These are phyloP conservation scores for Penicillium crustosum DNA, from an alignment of 2,329 filamentous ascomycete species.

Conservation along the genomic window DNA sequence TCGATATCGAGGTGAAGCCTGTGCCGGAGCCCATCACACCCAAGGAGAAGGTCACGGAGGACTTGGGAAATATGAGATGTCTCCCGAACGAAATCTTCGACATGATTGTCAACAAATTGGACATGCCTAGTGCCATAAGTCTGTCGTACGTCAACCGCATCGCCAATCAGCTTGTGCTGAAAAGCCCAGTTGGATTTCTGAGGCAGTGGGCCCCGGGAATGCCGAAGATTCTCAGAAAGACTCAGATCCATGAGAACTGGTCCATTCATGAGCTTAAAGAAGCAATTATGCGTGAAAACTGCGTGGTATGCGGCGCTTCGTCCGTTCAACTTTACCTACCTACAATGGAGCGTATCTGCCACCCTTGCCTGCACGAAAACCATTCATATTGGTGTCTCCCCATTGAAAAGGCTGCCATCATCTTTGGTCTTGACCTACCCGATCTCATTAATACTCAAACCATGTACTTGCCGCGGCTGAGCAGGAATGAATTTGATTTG, in stretches of 20 bases:
- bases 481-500: not conserved
- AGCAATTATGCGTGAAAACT: not conserved
- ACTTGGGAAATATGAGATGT: not conserved
- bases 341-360: not conserved
- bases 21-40: not conserved
- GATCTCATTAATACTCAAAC: not conserved
- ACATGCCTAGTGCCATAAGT: not conserved
- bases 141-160: not conserved
- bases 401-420: not conserved
- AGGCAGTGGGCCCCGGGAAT: not conserved
- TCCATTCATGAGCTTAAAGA: not conserved
- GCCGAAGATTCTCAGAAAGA: not conserved
- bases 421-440: not conserved
- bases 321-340: not conserved
- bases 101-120: not conserved
- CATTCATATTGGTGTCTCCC: slow-evolving; percentile 1
- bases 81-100: not conserved
- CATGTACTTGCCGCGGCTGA: not conserved
- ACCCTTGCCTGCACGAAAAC: not conserved
- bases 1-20: not conserved
- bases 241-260: not conserved
- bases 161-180: not conserved
- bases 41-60: not conserved
- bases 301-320: not conserved
- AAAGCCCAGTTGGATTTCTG: not conserved